phyloP scores from a whole-genome alignment of 305 asterid species.

The Solanum hybrid region DNA sequence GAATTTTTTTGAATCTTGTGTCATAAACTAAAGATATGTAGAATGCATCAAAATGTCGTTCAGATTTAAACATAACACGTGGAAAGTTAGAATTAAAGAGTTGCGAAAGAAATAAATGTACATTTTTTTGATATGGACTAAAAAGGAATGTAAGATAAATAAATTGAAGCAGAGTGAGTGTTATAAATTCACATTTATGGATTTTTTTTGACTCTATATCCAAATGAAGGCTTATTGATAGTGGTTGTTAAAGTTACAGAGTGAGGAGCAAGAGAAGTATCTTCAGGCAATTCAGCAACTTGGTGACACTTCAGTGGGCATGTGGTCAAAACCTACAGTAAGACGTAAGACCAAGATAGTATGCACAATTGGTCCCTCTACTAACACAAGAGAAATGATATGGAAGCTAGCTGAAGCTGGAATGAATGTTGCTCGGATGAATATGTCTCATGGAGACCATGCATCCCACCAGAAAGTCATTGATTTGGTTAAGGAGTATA shows the following conservation, averaged over 20 bases:
- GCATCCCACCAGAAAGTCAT: slow-evolving; percentile 96
- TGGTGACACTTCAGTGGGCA: slow-evolving; percentile 44
- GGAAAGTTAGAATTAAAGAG: neutral
- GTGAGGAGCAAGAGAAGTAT: slow-evolving; percentile 35
- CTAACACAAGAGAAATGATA: slow-evolving; percentile 85
- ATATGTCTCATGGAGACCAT: slow-evolving; percentile 99
- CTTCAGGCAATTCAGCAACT: slow-evolving; percentile 50
- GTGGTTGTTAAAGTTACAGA: slow-evolving; percentile 23
- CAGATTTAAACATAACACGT: neutral
- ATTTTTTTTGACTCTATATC: neutral
- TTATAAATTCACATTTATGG: neutral
- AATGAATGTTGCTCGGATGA: slow-evolving; percentile 96
- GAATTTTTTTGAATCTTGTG: neutral
- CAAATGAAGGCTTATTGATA: neutral
- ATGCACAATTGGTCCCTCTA: slow-evolving; percentile 97
- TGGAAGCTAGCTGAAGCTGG: slow-evolving; percentile 99
- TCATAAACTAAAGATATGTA: neutral
- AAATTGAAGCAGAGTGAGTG: neutral
- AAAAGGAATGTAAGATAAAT: neutral
- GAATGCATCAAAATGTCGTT: neutral
- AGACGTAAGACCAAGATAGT: slow-evolving; percentile 96
- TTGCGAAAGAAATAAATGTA: neutral
- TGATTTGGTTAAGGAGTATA: slow-evolving; percentile 92
- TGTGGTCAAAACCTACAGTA: slow-evolving; percentile 77
- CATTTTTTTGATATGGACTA: neutral